Evolutionary conservation across 176 grass and related monocot genomes (phyloP), one percentile per base, ranked within the genome.

Genomic region (Thinopyrum elongatum): DNA sequence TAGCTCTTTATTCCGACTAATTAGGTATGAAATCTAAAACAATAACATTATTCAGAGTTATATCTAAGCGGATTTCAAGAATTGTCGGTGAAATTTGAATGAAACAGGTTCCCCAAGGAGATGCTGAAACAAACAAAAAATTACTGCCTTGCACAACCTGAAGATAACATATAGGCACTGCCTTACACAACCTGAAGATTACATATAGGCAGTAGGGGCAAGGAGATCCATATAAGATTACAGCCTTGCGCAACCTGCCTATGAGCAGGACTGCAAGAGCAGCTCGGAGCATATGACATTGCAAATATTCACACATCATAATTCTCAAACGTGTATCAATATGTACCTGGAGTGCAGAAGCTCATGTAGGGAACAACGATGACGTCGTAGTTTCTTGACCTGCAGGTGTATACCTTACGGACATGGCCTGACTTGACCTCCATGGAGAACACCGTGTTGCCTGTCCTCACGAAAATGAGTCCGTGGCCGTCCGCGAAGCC

Each of bases 311-410:
- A 33, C 47, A 60, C 27, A 30, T 60, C n/a, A 58, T 1, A 80
- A 35, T 38, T 47, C 39, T 47, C 71, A 49, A 12, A 8, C 12
- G 42, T 4, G 2, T 12, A 74, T 74, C 51, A 74, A 46, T 46
- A 7, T 47, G 41, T 74, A 86, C 85, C 85, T 86, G 85, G 67
- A 49, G 85, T 80, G 25, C 62, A 73, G 77, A 86, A 86, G 53
- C 65, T 74, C 71, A 74, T 74, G 41, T 74, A 74, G 41, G 71
- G 71, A 16, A 74, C 71, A 47, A 74, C 25, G 8, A 19, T 17
- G 71, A 74, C 71, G 23, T 74, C 41, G 7, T 74, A 74, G 71
- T 74, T 74, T 74, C 39, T 74, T 74, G 71, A 74, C 41, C 71
- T 74, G 71, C 71, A 74, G 41, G 41, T 74, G 66, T 27, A 73